phyloP scores from a whole-genome alignment of 2,329 filamentous ascomycete species.

The Conoideocrella luteorostrata region DNA sequence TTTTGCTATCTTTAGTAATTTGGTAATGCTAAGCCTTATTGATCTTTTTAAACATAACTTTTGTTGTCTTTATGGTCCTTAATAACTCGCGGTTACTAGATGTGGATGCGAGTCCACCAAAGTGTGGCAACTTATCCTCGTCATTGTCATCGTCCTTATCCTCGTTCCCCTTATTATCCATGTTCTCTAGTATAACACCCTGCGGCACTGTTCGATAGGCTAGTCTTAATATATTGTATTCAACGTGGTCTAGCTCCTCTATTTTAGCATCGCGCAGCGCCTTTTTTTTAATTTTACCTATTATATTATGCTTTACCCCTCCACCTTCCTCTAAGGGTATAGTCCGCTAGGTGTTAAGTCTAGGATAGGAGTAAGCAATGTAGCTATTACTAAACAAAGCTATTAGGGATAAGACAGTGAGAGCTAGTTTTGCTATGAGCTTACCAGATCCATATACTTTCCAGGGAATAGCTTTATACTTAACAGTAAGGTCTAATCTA shows the following conservation, averaged over 20 bases:
- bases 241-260: too few relatives aligned
- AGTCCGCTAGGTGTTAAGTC: background rate
- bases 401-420: background rate
- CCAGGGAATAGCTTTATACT: constrained; percentile 1
- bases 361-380: background rate
- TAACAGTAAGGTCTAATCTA: background rate
- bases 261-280: too few relatives aligned
- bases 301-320: background rate
- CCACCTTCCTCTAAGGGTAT: background rate
- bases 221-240: too few relatives aligned
- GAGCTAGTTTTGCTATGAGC: background rate
- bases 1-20: background rate
- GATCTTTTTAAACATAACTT: background rate
- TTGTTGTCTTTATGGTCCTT: background rate
- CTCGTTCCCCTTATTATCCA: background rate
- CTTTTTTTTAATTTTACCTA: too few relatives aligned
- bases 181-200: background rate
- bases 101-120: background rate
- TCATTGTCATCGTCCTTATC: background rate
- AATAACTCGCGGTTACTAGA: background rate
- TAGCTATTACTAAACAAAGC: background rate
- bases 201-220: background rate
- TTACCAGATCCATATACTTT: background rate
- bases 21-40: background rate
- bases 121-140: background rate